Base-by-base conservation (phyloP, 1,139 yeast species). In the Yamadazyma triangularis region DNA sequence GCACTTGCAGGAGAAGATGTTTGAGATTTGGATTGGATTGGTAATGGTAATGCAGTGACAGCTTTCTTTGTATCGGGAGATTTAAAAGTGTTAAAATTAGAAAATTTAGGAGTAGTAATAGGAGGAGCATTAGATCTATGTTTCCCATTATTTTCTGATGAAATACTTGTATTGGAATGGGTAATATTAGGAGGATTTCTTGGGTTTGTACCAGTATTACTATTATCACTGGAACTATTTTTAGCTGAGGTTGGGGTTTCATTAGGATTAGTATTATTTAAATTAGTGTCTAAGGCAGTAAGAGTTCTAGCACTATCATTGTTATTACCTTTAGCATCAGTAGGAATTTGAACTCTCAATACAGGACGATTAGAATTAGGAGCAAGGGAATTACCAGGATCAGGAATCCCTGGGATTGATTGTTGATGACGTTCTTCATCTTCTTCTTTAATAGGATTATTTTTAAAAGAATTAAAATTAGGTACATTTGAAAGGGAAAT, bases 321-420 rank as follows among this genome's bases (percentile, higher is more conserved):
- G 18, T 25, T 27, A 5, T 38, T 36, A 24, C 50, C 41, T 36
- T 61, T 63, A 6, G 65, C 47, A 42, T 65, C 73, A 0, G 56
- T 52, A 0, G 78, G 78, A 23, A 72, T 72, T 48, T 70, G 76
- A 9, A 73, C 77, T 31, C 78, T 47, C 23, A 73, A 50, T 4
- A 71, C 58, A 2, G 79, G 79, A 30, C 78, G 50, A 20, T 35
- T 29, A 10, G 34, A 60, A 61, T 30, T 32, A 24, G 24, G 30
- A 18, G 31, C 18, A 15, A 22, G 26, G 7, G 29, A 14, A n/a
- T 21, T 26, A n/a, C n/a, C n/a, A n/a, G n/a, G n/a, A n/a, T n/a
- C n/a, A n/a, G n/a, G n/a, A n/a, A n/a, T n/a, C 3, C 36, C 25
- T 18, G 28, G 30, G 1, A 25, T 18, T 4, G 39, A 34, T 15